These are phyloP conservation scores for Theobroma grandiflorum DNA, from an alignment of 441 rosid species.

Conservation along the genomic window DNA sequence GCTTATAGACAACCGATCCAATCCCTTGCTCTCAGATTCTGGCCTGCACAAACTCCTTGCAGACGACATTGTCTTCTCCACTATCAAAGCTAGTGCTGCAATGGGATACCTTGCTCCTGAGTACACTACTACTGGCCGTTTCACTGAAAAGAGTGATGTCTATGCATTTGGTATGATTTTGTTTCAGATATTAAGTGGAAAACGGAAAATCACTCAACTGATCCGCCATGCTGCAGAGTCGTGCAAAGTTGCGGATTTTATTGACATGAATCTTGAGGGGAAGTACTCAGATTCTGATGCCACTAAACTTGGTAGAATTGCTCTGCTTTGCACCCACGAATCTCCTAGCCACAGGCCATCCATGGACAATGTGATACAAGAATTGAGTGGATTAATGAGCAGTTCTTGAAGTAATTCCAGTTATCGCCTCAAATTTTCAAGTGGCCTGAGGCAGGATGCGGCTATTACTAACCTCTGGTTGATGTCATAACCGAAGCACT, in stretches of 20 bases:
- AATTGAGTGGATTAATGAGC: constrained; percentile 45
- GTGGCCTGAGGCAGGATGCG: constrained; percentile 29
- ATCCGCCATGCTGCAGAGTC: constrained; percentile 60
- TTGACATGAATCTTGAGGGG: constrained; percentile 71
- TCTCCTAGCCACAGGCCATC: constrained; percentile 73
- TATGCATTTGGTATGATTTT: constrained; percentile 84
- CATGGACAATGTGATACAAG: constrained; percentile 66
- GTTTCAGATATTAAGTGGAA: constrained; percentile 83
- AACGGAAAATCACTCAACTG: constrained; percentile 56
- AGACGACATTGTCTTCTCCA: constrained; percentile 87
- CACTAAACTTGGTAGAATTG: constrained; percentile 62
- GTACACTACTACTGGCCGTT: constrained; percentile 83
- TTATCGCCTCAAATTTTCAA: constrained; percentile 42
- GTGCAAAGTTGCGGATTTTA: constrained; percentile 54
- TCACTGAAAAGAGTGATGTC: constrained; percentile 91
- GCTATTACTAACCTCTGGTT: constrained; percentile 31
- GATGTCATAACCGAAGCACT: constrained; percentile 14
- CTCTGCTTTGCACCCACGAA: constrained; percentile 77
- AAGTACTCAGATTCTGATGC: constrained; percentile 70
- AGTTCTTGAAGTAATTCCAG: constrained; percentile 28
- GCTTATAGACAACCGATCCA: constrained; percentile 63
- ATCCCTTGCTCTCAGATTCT: constrained; percentile 75
- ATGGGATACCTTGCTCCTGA: constrained; percentile 98
- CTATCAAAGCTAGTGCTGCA: constrained; percentile 92
- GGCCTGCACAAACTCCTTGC: constrained; percentile 93